phyloP scores from a whole-genome alignment of 129 eudicot species.

The Chrysanthemum seticuspe region DNA sequence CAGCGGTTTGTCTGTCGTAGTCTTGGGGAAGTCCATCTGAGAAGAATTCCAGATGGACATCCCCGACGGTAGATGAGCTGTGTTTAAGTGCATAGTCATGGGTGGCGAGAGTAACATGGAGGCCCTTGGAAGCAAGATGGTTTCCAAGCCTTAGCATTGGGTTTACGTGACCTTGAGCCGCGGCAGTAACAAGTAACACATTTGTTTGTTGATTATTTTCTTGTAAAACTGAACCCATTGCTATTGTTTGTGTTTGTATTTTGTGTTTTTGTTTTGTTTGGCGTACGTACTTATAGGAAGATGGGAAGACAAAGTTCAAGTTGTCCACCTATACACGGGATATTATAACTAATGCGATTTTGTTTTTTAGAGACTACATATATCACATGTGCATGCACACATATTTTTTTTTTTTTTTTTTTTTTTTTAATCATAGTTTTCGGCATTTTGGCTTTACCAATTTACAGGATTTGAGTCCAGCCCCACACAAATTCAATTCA shows the following conservation, averaged over 20 bases:
- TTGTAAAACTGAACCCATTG: conserved; percentile 18
- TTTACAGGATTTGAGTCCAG: too few species aligned
- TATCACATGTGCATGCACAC: too few species aligned
- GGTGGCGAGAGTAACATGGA: conserved; percentile 35
- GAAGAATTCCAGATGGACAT: conserved; percentile 41
- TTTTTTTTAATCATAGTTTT: too few species aligned
- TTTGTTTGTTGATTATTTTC: conserved; percentile 18
- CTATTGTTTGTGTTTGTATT: not conserved
- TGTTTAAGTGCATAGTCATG: conserved; percentile 20
- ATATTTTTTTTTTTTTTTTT: too few species aligned
- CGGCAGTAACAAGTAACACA: conserved; percentile 26
- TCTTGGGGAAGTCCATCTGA: conserved; percentile 51
- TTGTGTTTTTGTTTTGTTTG: not conserved
- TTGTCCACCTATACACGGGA: too few species aligned
- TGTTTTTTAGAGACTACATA: too few species aligned
- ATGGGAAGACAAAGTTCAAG: too few species aligned
- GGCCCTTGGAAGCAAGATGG: conserved; percentile 26
- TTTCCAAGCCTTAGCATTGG: conserved; percentile 32
- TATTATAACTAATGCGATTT: too few species aligned
- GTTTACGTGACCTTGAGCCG: conserved; percentile 35
- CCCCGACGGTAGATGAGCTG: conserved; percentile 18
- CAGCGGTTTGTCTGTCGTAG: conserved; percentile 22
- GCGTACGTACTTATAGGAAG: too few species aligned
- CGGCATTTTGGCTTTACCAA: too few species aligned
- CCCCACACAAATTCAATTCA: too few species aligned